Evolutionary conservation across 345 rosid species (phyloP).

Genomic region (Eucalyptus regnans): DNA sequence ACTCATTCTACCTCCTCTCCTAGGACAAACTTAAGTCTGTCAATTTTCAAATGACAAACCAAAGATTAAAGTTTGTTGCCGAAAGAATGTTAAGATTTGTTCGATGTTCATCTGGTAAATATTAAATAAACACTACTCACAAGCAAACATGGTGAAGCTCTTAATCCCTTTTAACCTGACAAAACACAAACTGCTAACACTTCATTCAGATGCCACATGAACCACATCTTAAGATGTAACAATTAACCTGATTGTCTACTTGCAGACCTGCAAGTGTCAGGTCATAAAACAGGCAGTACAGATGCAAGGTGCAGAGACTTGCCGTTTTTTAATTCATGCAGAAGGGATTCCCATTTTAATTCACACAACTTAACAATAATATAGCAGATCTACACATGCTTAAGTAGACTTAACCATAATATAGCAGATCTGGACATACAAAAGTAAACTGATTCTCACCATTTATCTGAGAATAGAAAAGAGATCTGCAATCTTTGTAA

Average conservation of each 20-base stretch:
- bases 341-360: not conserved
- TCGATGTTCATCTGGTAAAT: not conserved
- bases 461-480: slow-evolving; percentile 89
- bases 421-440: not conserved
- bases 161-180: not conserved
- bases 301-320: not conserved
- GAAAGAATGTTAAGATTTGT: not conserved
- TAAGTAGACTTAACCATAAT: not conserved
- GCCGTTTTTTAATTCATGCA: not conserved
- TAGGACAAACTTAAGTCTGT: not conserved
- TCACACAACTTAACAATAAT: not conserved
- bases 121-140: not conserved
- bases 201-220: not conserved
- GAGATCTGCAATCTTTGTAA: slow-evolving; percentile 91
- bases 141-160: not conserved
- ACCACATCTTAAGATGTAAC: not conserved
- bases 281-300: not conserved
- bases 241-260: not conserved
- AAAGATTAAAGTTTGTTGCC: not conserved
- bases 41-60: not conserved
- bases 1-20: not conserved
- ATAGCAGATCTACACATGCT: not conserved
- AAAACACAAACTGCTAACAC: not conserved
- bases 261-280: not conserved
- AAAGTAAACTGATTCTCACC: slow-evolving; percentile 26